phyloP scores from a whole-genome alignment of 805 yeast genomes.

The Nakazawaea wickerhamii region DNA sequence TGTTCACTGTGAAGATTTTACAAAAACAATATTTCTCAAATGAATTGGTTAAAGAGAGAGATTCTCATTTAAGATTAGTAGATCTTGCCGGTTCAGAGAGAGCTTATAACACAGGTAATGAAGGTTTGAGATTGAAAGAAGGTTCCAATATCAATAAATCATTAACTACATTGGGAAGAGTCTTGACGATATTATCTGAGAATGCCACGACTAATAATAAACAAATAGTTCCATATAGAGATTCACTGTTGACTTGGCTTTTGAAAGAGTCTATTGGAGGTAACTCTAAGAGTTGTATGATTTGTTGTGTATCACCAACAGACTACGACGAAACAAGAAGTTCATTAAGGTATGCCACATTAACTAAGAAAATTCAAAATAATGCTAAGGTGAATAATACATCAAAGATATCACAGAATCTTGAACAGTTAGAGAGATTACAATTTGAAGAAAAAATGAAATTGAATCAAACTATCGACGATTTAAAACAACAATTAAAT shows the following conservation, averaged over 20 bases:
- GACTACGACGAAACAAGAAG: constrained; percentile 75
- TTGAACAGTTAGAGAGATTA: constrained; percentile 10
- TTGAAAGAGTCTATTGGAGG: constrained; percentile 75
- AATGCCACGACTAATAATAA: constrained; percentile 24
- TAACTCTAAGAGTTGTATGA: constrained; percentile 79
- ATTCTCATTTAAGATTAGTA: constrained; percentile 61
- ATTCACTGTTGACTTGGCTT: constrained; percentile 69
- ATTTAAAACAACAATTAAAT: constrained; percentile 6
- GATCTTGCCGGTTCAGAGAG: constrained; percentile 84
- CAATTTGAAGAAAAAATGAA: constrained; percentile 8
- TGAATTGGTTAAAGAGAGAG: constrained; percentile 39
- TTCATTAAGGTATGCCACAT: constrained; percentile 72
- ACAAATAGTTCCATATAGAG: constrained; percentile 61
- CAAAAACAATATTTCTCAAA: constrained; percentile 45
- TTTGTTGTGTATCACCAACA: constrained; percentile 77
- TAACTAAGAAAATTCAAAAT: constrained; percentile 65
- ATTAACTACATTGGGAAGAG: constrained; percentile 71
- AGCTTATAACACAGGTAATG: constrained; percentile 55
- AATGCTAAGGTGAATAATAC: constrained; percentile 43
- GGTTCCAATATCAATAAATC: constrained; percentile 77
- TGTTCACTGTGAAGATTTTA: constrained; percentile 54
- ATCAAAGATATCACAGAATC: constrained; percentile 15
- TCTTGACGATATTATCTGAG: constrained; percentile 44
- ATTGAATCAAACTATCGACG: constrained; percentile 10
- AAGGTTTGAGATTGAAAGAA: constrained; percentile 59